A percentile compares a stretch with the other conserved stretches of the same genome.
Conservation (phyloP, 148 eudicot species). For the Chenopodium formosanum region DNA sequence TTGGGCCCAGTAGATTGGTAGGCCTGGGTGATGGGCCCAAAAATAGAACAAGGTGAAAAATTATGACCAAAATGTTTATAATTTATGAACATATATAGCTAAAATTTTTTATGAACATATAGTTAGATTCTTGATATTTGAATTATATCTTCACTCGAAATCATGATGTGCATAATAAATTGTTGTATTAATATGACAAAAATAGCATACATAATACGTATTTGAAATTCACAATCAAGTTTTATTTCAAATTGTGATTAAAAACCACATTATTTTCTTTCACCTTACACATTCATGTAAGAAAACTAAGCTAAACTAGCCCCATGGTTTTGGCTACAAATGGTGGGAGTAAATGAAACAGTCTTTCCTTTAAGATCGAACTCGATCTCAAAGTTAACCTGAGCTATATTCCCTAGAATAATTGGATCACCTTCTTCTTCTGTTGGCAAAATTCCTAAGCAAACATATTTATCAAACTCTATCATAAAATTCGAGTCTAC, state of each 20-base stretch:
- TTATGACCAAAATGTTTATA: too few species aligned
- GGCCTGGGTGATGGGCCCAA: too few species aligned
- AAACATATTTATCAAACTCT: not conserved
- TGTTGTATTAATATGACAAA: not conserved
- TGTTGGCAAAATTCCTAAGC: slow-evolving; percentile 20
- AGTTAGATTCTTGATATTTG: too few species aligned
- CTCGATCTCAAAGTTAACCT: slow-evolving; percentile 11
- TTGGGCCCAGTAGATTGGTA: too few species aligned
- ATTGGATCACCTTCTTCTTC: slow-evolving; percentile 4
- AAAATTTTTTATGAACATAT: too few species aligned
- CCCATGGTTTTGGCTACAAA: not conserved
- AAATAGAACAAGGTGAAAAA: too few species aligned
- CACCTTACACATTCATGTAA: not conserved
- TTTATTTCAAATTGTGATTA: not conserved
- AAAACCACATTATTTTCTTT: not conserved
- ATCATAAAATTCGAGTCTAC: not conserved
- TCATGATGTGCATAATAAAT: not conserved
- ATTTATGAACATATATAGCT: too few species aligned
- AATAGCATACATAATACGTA: not conserved
- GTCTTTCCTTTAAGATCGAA: slow-evolving; percentile 8
- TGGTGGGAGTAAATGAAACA: slow-evolving; percentile 16
- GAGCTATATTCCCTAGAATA: slow-evolving; percentile 10
- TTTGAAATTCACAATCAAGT: not conserved
- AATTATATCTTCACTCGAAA: too few species aligned
- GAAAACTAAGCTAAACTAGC: not conserved